Percentiles rank a stretch among this genome's conserved stretches.
Evolutionary conservation across 768 basidiomycete genomes (phyloP).

Genomic region (Suillus luteus): DNA sequence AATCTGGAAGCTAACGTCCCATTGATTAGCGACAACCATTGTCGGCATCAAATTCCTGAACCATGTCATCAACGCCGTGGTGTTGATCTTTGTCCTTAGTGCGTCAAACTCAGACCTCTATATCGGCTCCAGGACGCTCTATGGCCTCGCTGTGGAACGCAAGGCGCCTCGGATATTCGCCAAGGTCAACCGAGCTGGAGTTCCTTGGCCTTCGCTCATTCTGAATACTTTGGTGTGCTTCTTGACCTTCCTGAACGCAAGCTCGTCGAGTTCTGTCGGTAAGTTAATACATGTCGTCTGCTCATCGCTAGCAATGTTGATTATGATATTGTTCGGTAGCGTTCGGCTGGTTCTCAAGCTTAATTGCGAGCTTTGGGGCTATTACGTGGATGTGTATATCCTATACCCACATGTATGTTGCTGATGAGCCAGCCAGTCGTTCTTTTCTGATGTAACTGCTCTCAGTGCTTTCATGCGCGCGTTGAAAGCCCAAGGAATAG

Average conservation of each 20-base stretch:
- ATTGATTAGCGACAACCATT: constrained; percentile 35
- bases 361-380: constrained; percentile 33
- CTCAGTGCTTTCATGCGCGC: constrained; percentile 25
- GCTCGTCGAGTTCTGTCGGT: constrained; percentile 53
- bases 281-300: neutral
- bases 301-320: neutral
- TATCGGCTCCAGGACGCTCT: constrained; percentile 49
- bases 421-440: constrained; percentile 5
- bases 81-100: constrained; percentile 48
- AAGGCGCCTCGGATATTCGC: constrained; percentile 47
- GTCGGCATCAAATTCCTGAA: constrained; percentile 51
- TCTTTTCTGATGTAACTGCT: constrained; percentile 11
- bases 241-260: constrained; percentile 61
- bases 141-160: constrained; percentile 47
- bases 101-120: constrained; percentile 62
- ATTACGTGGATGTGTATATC: constrained; percentile 40
- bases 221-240: constrained; percentile 57
- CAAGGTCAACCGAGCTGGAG: constrained; percentile 36
- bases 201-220: constrained; percentile 42
- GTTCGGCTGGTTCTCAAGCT: constrained; percentile 30
- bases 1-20: constrained; percentile 39
- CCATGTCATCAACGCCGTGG: constrained; percentile 40
- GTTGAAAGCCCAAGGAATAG: constrained; percentile 40
- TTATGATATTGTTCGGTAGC: constrained; percentile 6
- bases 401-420: constrained; percentile 28